Evolutionary conservation across 306 rosid genomes (phyloP).

Genomic region (Cicer yamashitae): DNA sequence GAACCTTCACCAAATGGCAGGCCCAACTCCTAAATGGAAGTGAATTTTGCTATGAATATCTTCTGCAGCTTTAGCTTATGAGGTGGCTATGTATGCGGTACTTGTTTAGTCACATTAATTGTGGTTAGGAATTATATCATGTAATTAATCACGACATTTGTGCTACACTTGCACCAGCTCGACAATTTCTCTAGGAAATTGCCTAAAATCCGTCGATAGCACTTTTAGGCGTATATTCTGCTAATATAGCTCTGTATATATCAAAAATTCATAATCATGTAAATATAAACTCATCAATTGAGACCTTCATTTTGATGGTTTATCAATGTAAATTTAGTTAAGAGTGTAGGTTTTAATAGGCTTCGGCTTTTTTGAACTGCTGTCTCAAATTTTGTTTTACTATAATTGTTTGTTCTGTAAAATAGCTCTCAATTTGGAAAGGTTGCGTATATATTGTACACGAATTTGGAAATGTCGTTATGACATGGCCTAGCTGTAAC

Average conservation of each 20-base stretch:
- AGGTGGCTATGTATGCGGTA: constrained; percentile 36
- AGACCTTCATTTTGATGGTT: not conserved
- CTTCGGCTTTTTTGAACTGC: constrained; percentile 3
- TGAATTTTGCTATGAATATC: constrained; percentile 12
- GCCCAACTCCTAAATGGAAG: constrained; percentile 57
- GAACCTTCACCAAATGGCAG: constrained; percentile 75
- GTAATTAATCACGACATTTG: constrained; percentile 23
- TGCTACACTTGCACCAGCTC: constrained; percentile 32
- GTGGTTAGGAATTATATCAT: constrained; percentile 9
- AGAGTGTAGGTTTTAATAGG: not conserved
- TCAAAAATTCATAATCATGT: constrained; percentile 32
- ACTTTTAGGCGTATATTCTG: constrained; percentile 33
- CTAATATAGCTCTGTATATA: constrained; percentile 41
- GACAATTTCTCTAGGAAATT: constrained; percentile 34
- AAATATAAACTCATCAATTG: constrained; percentile 28
- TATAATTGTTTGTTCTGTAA: not conserved
- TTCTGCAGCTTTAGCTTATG: constrained; percentile 36
- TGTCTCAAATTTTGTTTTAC: not conserved
- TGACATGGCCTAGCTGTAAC: too few species aligned
- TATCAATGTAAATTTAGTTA: not conserved
- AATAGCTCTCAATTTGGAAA: not conserved
- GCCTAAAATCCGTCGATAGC: constrained; percentile 22
- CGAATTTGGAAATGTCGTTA: too few species aligned
- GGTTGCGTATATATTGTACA: too few species aligned
- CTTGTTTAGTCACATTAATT: constrained; percentile 30